phyloP scores from a whole-genome alignment of 169 alveolate species.

The Eimeria praecox region DNA sequence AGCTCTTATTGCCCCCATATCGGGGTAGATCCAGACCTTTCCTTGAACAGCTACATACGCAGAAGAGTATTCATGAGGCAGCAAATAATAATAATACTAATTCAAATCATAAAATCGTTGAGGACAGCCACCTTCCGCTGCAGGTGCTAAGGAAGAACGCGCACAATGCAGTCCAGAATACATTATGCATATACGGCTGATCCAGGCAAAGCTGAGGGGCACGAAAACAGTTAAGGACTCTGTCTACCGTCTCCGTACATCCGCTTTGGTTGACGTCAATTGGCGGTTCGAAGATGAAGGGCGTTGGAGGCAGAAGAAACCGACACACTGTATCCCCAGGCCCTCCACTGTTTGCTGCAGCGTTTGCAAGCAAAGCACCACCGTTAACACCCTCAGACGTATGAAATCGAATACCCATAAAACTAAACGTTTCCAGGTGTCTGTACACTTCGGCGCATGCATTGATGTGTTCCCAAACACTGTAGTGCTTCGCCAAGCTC shows the following conservation, averaged over 20 bases:
- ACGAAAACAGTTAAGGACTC: background rate
- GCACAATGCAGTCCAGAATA: background rate
- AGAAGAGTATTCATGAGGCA: background rate
- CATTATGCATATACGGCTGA: background rate
- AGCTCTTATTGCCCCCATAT: background rate
- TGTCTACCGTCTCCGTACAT: conserved; percentile 1
- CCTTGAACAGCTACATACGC: background rate
- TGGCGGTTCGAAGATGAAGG: conserved; percentile 57
- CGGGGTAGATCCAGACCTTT: background rate
- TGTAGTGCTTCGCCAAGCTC: background rate
- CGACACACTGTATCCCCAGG: background rate
- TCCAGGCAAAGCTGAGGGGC: background rate
- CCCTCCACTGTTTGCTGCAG: background rate
- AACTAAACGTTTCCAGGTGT: background rate
- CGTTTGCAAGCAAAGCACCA: conserved; percentile 4
- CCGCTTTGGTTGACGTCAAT: conserved; percentile 65
- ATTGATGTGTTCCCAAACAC: background rate
- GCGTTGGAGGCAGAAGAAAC: conserved; percentile 63
- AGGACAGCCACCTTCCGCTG: background rate
- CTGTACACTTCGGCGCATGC: background rate
- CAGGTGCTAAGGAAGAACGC: background rate
- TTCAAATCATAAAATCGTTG: background rate
- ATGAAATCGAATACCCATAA: background rate
- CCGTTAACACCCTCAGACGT: background rate
- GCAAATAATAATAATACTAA: background rate